Evolutionary conservation across 2,329 filamentous ascomycete species (phyloP).

Genomic region (Cladosporium sp.): DNA sequence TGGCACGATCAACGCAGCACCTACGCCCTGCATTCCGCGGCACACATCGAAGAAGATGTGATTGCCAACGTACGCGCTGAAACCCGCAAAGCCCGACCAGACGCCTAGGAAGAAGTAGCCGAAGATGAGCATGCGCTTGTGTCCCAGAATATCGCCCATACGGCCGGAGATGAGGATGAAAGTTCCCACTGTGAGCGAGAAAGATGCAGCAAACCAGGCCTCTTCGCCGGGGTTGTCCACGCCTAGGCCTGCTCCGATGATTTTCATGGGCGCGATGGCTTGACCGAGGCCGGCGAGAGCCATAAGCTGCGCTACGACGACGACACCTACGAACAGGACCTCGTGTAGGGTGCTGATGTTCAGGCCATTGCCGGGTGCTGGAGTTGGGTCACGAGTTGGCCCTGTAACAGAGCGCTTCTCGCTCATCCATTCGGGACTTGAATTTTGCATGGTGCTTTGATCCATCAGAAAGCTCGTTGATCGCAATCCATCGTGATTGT

Average conservation of each 20-base stretch:
- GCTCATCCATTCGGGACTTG: slow-evolving; percentile 16
- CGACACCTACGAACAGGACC: slow-evolving; percentile 21
- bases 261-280: slow-evolving; percentile 38
- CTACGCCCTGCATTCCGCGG: slow-evolving; percentile 39
- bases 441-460: slow-evolving; percentile 13
- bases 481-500: slow-evolving; percentile 17
- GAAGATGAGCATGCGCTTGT: slow-evolving; percentile 39
- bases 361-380: slow-evolving; percentile 3
- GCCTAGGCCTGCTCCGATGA: slow-evolving; percentile 43
- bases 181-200: slow-evolving; percentile 41
- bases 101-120: slow-evolving; percentile 38
- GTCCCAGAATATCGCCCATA: slow-evolving; percentile 42
- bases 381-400: slow-evolving; percentile 10
- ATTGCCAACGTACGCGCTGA: slow-evolving; percentile 31
- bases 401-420: slow-evolving; percentile 5
- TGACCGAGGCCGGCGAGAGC: slow-evolving; percentile 25
- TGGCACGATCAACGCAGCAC: slow-evolving; percentile 34
- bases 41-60: slow-evolving; percentile 33
- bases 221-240: slow-evolving; percentile 39
- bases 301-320: slow-evolving; percentile 28
- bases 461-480: slow-evolving; percentile 24
- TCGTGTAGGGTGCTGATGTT: slow-evolving; percentile 23
- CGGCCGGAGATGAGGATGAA: slow-evolving; percentile 44
- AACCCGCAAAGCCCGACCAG: slow-evolving; percentile 39
- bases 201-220: slow-evolving; percentile 42